A percentile compares a stretch with the other conserved stretches of the same genome.
phyloP scores from a whole-genome alignment of 331 rosid species.

The Saraca asoca region DNA sequence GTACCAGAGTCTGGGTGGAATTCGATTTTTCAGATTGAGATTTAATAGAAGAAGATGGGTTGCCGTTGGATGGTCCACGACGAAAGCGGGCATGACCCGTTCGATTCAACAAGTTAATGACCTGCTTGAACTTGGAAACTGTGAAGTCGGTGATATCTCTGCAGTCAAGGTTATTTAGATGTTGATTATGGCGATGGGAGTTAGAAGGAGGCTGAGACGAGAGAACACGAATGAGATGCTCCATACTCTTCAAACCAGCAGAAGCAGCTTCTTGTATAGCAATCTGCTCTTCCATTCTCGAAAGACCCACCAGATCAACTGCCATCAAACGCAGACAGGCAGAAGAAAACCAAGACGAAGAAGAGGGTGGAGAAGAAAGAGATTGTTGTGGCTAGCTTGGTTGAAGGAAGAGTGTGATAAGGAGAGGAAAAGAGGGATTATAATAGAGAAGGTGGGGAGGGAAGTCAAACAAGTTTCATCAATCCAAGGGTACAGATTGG shows the following conservation, averaged over 20 bases:
- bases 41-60: not conserved
- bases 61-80: slow-evolving; percentile 52
- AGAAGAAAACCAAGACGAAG: too few species aligned
- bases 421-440: slow-evolving; percentile 8
- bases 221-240: slow-evolving; percentile 55
- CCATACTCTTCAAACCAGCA: slow-evolving; percentile 75
- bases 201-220: slow-evolving; percentile 38
- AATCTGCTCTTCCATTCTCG: slow-evolving; percentile 46
- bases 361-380: too few species aligned
- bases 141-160: slow-evolving; percentile 67
- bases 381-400: not conserved
- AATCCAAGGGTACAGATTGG: slow-evolving; percentile 49
- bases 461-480: slow-evolving; percentile 63
- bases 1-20: not conserved
- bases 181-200: not conserved
- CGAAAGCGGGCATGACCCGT: slow-evolving; percentile 95
- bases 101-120: slow-evolving; percentile 70
- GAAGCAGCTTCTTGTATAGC: slow-evolving; percentile 75
- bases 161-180: slow-evolving; percentile 45
- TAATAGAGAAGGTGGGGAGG: slow-evolving; percentile 29
- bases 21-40: not conserved
- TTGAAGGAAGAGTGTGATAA: slow-evolving; percentile 1
- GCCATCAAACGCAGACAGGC: slow-evolving; percentile 43
- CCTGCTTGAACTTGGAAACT: slow-evolving; percentile 69
- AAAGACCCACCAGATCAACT: slow-evolving; percentile 41